phyloP scores from a whole-genome alignment of 2,329 filamentous ascomycete genomes.

The Paraphaeosphaeria minitans region DNA sequence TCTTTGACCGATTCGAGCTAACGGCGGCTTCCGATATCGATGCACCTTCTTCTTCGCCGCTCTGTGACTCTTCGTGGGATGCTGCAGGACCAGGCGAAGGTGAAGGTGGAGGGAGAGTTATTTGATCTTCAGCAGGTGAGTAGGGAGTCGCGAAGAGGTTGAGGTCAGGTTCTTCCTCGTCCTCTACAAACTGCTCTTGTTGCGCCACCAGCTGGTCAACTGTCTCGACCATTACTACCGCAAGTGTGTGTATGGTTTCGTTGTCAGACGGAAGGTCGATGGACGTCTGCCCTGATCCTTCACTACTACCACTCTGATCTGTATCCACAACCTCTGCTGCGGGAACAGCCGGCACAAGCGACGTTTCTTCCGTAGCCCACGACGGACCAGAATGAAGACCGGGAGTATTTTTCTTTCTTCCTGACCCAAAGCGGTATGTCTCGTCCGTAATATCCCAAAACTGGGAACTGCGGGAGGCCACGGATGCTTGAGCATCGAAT shows the following conservation, averaged over 20 bases:
- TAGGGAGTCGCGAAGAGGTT: background rate
- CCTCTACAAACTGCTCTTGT: background rate
- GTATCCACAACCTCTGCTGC: background rate
- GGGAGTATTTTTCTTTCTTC: background rate
- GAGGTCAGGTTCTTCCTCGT: background rate
- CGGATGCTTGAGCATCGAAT: background rate
- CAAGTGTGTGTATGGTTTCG: background rate
- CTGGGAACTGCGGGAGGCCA: background rate
- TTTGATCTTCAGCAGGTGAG: background rate
- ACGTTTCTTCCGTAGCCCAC: background rate
- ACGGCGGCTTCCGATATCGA: background rate
- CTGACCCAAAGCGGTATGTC: background rate
- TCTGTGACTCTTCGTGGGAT: background rate
- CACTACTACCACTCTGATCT: background rate
- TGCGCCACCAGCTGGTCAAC: background rate
- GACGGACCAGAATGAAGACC: background rate
- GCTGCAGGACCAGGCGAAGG: background rate
- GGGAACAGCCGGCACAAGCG: background rate
- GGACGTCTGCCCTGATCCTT: background rate
- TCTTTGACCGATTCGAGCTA: background rate
- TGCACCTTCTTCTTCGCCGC: background rate
- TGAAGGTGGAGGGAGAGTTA: background rate
- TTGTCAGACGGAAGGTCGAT: background rate
- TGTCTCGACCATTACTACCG: background rate
- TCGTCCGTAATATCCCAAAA: constrained; percentile 19